Percentiles rank a stretch among this genome's conserved stretches.
phyloP scores from a whole-genome alignment of 768 basidiomycete genomes.

The Xerocomellus intermedius region DNA sequence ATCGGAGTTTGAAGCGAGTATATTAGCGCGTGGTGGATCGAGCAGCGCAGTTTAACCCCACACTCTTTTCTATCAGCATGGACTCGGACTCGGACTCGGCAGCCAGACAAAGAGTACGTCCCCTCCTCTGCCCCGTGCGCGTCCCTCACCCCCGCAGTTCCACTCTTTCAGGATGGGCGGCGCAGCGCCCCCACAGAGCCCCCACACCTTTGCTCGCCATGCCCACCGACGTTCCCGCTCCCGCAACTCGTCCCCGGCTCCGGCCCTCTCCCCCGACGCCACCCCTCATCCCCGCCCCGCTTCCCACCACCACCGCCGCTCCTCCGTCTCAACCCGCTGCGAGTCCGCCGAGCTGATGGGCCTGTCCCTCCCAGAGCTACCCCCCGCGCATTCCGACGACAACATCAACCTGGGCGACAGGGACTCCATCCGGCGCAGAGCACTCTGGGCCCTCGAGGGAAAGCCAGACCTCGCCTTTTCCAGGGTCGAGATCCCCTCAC shows the following conservation, averaged over 20 bases:
- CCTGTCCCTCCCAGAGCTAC: conserved; percentile 65
- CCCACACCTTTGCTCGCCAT: conserved; percentile 35
- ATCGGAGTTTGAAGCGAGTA: conserved; percentile 26
- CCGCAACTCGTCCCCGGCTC: conserved; percentile 47
- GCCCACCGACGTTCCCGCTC: conserved; percentile 55
- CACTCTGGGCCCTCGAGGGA: conserved; percentile 86
- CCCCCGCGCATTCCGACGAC: conserved; percentile 59
- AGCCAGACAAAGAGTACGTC: conserved; percentile 44
- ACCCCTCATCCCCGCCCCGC: conserved; percentile 37
- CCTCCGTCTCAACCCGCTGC: conserved; percentile 84
- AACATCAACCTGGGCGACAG: conserved; percentile 67
- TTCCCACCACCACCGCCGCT: conserved; percentile 82
- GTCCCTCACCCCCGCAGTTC: conserved; percentile 45
- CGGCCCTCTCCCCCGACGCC: conserved; percentile 37
- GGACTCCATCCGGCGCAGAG: conserved; percentile 78
- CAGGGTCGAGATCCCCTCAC: conserved; percentile 76
- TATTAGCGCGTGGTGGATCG: too few relatives aligned
- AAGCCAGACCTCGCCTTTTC: conserved; percentile 67
- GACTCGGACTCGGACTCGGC: conserved; percentile 35
- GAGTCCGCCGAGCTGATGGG: conserved; percentile 95
- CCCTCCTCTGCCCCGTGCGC: neutral
- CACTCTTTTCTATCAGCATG: conserved; percentile 35
- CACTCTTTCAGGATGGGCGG: conserved; percentile 71
- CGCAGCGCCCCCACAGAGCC: conserved; percentile 34
- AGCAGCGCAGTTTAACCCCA: neutral